A percentile compares a stretch with the other conserved stretches of the same genome.
Conservation (phyloP, 371 early-diverging fungal species). For the Rhizomucor pusillus region DNA sequence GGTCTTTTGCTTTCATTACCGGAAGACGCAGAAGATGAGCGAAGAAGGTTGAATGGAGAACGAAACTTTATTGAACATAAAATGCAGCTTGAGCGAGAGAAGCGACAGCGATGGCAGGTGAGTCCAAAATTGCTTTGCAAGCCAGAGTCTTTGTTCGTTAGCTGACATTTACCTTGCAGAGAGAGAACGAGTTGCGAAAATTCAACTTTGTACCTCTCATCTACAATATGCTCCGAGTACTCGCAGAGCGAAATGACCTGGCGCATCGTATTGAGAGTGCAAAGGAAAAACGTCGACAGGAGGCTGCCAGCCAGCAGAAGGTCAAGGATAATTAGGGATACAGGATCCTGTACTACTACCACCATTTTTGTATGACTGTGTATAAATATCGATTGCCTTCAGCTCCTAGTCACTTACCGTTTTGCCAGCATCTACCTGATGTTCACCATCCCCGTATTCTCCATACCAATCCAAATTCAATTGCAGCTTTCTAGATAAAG, state of each 20-base stretch:
- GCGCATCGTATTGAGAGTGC: constrained; percentile 52
- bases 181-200: constrained; percentile 73
- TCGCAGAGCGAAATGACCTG: constrained; percentile 65
- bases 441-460: too few relatives aligned
- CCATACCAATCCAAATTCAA: too few relatives aligned
- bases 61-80: constrained; percentile 36
- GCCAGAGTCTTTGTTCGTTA: neutral
- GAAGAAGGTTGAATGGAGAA: constrained; percentile 25
- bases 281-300: constrained; percentile 35
- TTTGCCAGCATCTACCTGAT: too few relatives aligned
- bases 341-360: too few relatives aligned
- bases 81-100: constrained; percentile 49
- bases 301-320: constrained; percentile 5
- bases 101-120: constrained; percentile 46
- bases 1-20: constrained; percentile 35
- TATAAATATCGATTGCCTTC: too few relatives aligned
- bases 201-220: constrained; percentile 85
- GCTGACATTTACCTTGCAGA: too few relatives aligned
- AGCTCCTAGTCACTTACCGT: too few relatives aligned
- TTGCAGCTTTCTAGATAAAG: too few relatives aligned
- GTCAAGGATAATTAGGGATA: constrained; percentile 4
- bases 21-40: constrained; percentile 34
- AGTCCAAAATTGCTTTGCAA: constrained; percentile 22
- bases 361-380: too few relatives aligned
- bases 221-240: constrained; percentile 60